These are phyloP conservation scores for Fusarium transvaalense DNA, from an alignment of 2,329 filamentous ascomycete genomes.

Conservation along the genomic window DNA sequence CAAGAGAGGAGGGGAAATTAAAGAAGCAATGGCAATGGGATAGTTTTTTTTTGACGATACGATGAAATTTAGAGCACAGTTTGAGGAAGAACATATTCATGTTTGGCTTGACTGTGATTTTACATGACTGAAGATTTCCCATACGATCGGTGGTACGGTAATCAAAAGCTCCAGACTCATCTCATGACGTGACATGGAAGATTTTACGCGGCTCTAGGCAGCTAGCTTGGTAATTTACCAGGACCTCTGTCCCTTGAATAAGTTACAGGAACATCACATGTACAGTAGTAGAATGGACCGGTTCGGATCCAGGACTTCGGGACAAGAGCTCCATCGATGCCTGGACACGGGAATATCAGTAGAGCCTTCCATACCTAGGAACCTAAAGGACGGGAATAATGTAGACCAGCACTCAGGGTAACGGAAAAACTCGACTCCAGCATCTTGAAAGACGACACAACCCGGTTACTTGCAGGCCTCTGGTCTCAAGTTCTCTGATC, in stretches of 20 bases:
- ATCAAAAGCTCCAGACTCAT: constrained; percentile 4
- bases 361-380: too few relatives aligned
- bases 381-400: background rate
- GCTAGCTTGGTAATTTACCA: background rate
- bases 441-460: background rate
- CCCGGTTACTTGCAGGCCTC: background rate
- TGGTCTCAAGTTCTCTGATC: too few relatives aligned
- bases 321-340: background rate
- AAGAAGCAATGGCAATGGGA: constrained; percentile 32
- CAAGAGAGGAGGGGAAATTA: constrained; percentile 37
- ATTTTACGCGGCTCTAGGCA: background rate
- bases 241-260: background rate
- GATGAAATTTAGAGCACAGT: constrained; percentile 41
- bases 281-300: background rate
- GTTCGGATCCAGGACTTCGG: background rate
- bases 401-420: background rate
- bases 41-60: constrained; percentile 40
- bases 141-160: background rate
- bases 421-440: background rate
- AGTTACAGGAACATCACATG: background rate
- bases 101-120: constrained; percentile 21
- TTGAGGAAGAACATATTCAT: constrained; percentile 7
- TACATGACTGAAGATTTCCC: background rate
- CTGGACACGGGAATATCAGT: background rate
- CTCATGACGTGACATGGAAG: constrained; percentile 10